A percentile compares a stretch with the other conserved stretches of the same genome.
These are phyloP conservation scores for Azolla pinnata DNA, from an alignment of 75 land plant genomes.

Conservation along the genomic window DNA sequence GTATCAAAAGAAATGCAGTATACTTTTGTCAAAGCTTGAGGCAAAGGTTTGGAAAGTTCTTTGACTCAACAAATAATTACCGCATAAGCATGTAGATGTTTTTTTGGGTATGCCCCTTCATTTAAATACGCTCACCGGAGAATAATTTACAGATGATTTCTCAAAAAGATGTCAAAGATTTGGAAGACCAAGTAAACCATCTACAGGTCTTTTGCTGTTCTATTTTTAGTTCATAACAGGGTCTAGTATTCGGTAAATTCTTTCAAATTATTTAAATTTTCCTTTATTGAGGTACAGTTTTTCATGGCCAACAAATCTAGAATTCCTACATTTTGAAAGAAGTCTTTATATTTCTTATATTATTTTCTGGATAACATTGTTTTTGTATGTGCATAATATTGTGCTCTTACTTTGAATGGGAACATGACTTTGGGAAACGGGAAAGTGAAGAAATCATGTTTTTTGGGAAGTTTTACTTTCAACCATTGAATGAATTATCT, in stretches of 20 bases:
- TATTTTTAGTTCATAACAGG: neutral
- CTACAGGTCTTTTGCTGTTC: neutral
- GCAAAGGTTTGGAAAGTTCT: neutral
- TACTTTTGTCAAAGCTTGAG: conserved; percentile 1
- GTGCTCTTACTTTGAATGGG: no score
- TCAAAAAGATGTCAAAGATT: neutral
- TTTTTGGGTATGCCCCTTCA: neutral
- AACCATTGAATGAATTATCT: no score
- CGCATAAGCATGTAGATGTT: neutral
- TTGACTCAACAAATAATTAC: neutral
- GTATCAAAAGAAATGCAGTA: neutral
- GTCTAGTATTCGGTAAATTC: neutral
- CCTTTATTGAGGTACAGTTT: no score
- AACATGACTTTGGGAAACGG: no score
- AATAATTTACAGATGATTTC: neutral
- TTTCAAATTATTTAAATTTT: no score
- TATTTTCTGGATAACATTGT: no score
- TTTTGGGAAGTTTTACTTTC: no score
- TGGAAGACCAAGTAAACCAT: neutral
- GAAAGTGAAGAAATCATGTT: no score
- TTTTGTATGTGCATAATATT: no score
- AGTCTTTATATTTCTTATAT: no score
- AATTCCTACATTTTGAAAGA: no score
- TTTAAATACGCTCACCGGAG: neutral
- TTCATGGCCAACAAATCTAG: no score